Evolutionary conservation across 2,329 filamentous ascomycete species (phyloP).

Genomic region (Pestalotiopsis sp.): DNA sequence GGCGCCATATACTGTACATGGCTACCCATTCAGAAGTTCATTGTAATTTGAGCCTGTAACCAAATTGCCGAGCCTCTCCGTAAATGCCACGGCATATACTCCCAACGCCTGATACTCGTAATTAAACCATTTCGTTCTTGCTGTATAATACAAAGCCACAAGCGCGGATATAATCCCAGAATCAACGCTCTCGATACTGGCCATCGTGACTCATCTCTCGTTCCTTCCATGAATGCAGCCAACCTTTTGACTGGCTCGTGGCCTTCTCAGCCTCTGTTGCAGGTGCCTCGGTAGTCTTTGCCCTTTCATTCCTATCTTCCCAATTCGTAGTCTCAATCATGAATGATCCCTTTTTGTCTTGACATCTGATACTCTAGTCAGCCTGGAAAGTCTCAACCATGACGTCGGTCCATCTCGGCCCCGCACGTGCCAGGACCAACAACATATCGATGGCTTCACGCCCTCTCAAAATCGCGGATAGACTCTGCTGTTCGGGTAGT

Average conservation of each 20-base stretch:
- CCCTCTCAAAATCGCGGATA: background rate
- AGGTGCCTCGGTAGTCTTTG: background rate
- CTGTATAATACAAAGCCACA: background rate
- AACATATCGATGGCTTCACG: constrained; percentile 7
- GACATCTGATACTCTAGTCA: constrained; percentile 44
- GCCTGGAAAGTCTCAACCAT: background rate
- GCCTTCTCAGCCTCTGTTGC: background rate
- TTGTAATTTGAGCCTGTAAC: background rate
- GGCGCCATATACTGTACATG: background rate
- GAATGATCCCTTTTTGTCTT: constrained; percentile 57
- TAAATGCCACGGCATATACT: background rate
- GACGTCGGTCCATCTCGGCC: background rate
- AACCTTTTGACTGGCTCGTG: background rate
- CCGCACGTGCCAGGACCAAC: background rate
- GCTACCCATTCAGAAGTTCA: background rate
- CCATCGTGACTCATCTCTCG: background rate
- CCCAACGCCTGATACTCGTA: background rate
- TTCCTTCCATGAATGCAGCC: constrained; percentile 1
- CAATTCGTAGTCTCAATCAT: constrained; percentile 65
- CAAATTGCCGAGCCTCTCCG: background rate
- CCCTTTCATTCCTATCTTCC: constrained; percentile 42
- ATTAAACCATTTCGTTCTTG: background rate
- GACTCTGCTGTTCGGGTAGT: constrained; percentile 1
- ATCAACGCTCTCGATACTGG: constrained; percentile 1
- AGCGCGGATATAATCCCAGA: background rate